These are phyloP conservation scores for Polygonum maritimum DNA, from an alignment of 148 eudicot genomes.

Conservation along the genomic window DNA sequence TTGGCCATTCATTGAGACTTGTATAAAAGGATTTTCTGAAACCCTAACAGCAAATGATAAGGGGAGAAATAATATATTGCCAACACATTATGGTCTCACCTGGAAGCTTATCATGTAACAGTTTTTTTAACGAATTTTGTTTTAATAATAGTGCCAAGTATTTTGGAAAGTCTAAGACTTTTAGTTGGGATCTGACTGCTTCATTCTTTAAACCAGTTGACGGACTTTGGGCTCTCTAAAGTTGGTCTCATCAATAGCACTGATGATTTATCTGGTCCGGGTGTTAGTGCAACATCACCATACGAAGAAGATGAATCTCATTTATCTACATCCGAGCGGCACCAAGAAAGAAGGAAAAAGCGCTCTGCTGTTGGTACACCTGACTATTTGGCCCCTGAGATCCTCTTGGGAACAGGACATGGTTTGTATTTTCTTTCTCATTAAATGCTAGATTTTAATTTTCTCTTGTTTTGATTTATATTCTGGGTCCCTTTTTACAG, in stretches of 20 bases:
- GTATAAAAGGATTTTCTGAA: no score
- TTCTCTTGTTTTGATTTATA: neutral
- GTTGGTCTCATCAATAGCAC: constrained; percentile 99
- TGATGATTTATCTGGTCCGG: constrained; percentile 95
- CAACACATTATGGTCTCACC: neutral
- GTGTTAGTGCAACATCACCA: constrained; percentile 54
- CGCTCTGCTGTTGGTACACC: constrained; percentile 99
- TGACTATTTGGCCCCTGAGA: constrained; percentile 99
- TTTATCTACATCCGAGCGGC: constrained; percentile 49
- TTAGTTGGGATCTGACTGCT: neutral
- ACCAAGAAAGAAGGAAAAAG: constrained; percentile 71
- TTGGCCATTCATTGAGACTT: no score
- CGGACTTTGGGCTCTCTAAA: constrained; percentile 98
- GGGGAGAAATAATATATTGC: neutral
- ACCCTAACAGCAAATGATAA: no score
- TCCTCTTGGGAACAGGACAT: constrained; percentile 96
- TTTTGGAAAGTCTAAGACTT: neutral
- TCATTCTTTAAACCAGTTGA: constrained; percentile 48
- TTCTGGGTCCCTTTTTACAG: neutral
- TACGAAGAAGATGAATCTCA: constrained; percentile 66
- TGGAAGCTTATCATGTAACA: neutral
- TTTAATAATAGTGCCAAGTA: neutral
- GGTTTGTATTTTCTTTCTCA: constrained; percentile 41
- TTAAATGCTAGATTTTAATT: neutral
- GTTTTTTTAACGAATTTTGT: constrained; percentile 8